Percentiles rank a stretch among this genome's conserved stretches.
Conservation (phyloP, 2,329 filamentous ascomycete genomes). For the Myriosclerotinia duriaeana region DNA sequence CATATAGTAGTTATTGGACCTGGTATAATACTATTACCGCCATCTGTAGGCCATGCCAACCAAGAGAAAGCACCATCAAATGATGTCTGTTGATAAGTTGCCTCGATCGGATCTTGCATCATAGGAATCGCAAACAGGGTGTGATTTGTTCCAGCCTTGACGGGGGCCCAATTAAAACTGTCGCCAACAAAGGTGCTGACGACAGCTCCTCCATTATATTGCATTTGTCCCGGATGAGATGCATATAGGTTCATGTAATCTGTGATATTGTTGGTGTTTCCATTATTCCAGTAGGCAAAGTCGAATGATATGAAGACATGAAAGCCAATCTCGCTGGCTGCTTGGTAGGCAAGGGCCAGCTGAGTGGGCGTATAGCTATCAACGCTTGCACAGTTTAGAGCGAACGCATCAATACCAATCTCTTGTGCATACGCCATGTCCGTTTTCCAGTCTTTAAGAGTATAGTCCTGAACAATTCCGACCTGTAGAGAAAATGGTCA, state of each 20-base stretch:
- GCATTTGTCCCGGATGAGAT: conserved; percentile 44
- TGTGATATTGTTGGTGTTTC: conserved; percentile 38
- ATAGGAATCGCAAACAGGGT: conserved; percentile 33
- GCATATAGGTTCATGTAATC: conserved; percentile 37
- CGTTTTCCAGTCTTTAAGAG: conserved; percentile 34
- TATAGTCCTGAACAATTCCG: conserved; percentile 35
- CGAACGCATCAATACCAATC: conserved; percentile 42
- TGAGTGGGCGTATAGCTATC: conserved; percentile 38
- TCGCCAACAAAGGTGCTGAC: conserved; percentile 42
- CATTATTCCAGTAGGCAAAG: conserved; percentile 41
- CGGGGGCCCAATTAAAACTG: conserved; percentile 40
- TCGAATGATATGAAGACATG: conserved; percentile 41
- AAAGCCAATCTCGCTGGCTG: conserved; percentile 37
- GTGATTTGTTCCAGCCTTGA: conserved; percentile 36
- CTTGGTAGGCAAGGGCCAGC: conserved; percentile 37
- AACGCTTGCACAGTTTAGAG: conserved; percentile 37
- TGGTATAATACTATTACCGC: conserved; percentile 40
- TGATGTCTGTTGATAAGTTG: conserved; percentile 25
- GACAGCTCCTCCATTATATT: conserved; percentile 42
- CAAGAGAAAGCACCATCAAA: conserved; percentile 41
- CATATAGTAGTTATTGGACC: conserved; percentile 41
- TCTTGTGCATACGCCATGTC: conserved; percentile 40
- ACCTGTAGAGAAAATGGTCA: conserved; percentile 23
- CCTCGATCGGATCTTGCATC: conserved; percentile 29
- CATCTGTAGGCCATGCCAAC: conserved; percentile 42